A percentile compares a stretch with the other conserved stretches of the same genome.
phyloP scores from a whole-genome alignment of 345 rosid genomes.

The Stellera chamaejasme region DNA sequence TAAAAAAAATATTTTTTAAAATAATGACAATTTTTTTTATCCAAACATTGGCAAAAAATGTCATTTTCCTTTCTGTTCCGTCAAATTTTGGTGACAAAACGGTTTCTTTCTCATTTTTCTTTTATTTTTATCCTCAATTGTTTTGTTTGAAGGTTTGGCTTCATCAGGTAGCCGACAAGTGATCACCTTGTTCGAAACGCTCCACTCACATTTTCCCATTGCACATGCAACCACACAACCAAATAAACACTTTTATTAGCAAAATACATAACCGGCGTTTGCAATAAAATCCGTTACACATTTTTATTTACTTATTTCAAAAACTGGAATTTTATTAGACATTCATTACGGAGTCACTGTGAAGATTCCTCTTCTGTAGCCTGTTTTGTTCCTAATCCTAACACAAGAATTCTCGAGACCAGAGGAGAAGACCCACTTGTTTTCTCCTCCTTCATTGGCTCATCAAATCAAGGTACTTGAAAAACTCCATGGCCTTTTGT shows the following conservation, averaged over 20 bases:
- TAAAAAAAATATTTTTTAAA: too few species aligned
- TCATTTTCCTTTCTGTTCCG: too few species aligned
- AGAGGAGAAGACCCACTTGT: constrained; percentile 5
- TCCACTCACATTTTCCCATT: constrained; percentile 6
- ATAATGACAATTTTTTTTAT: too few species aligned
- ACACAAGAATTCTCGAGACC: constrained; percentile 12
- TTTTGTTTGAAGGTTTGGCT: constrained; percentile 1
- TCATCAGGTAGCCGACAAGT: constrained; percentile 33
- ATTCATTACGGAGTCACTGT: neutral
- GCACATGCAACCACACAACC: constrained; percentile 31
- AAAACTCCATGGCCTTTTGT: neutral
- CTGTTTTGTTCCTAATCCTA: neutral
- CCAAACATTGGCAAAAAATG: too few species aligned
- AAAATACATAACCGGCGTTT: too few species aligned
- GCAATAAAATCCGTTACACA: too few species aligned
- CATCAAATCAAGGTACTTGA: neutral
- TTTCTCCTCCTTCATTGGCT: neutral
- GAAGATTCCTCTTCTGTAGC: constrained; percentile 7
- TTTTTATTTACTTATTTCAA: neutral
- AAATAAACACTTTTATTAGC: neutral
- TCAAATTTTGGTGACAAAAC: too few species aligned
- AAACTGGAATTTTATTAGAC: neutral
- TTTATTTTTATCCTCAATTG: neutral
- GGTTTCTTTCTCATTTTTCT: too few species aligned
- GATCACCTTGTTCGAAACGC: constrained; percentile 18